phyloP scores from a whole-genome alignment of 2,329 filamentous ascomycete genomes.

The Coniochaeta sp. region DNA sequence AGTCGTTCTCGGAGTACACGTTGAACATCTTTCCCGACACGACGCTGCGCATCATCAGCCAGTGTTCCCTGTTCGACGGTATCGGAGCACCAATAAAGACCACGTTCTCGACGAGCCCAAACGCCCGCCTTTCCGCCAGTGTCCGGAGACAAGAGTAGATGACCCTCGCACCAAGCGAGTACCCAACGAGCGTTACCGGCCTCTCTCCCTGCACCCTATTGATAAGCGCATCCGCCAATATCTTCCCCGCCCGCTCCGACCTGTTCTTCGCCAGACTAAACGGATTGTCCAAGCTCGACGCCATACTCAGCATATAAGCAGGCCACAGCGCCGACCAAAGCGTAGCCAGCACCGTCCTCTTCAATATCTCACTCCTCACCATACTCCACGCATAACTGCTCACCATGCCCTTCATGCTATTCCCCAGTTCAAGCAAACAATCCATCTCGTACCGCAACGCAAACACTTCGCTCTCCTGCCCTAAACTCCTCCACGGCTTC shows the following conservation, averaged over 20 bases:
- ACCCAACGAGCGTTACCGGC: slow-evolving; percentile 73
- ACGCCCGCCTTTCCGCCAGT: slow-evolving; percentile 70
- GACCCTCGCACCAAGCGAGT: slow-evolving; percentile 72
- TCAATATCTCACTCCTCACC: slow-evolving; percentile 68
- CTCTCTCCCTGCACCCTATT: slow-evolving; percentile 77
- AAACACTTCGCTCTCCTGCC: slow-evolving; percentile 69
- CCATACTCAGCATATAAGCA: slow-evolving; percentile 57
- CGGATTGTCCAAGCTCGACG: slow-evolving; percentile 70
- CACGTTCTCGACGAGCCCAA: slow-evolving; percentile 77
- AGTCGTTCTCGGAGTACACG: slow-evolving; percentile 81
- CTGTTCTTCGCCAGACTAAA: slow-evolving; percentile 71
- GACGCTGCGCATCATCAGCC: slow-evolving; percentile 69
- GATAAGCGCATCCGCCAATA: slow-evolving; percentile 76
- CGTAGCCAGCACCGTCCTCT: slow-evolving; percentile 61
- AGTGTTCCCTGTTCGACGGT: slow-evolving; percentile 64
- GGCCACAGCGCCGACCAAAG: slow-evolving; percentile 66
- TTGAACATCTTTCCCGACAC: slow-evolving; percentile 81
- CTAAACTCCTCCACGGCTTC: slow-evolving; percentile 71
- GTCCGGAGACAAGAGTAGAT: slow-evolving; percentile 76
- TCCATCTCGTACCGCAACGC: slow-evolving; percentile 79
- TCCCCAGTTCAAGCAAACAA: slow-evolving; percentile 68
- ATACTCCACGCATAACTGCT: slow-evolving; percentile 68
- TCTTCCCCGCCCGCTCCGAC: slow-evolving; percentile 71
- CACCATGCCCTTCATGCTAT: slow-evolving; percentile 64
- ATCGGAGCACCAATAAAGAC: slow-evolving; percentile 77